Base-by-base conservation (phyloP, 805 yeast species). In the Nakazawaea ernobii region DNA sequence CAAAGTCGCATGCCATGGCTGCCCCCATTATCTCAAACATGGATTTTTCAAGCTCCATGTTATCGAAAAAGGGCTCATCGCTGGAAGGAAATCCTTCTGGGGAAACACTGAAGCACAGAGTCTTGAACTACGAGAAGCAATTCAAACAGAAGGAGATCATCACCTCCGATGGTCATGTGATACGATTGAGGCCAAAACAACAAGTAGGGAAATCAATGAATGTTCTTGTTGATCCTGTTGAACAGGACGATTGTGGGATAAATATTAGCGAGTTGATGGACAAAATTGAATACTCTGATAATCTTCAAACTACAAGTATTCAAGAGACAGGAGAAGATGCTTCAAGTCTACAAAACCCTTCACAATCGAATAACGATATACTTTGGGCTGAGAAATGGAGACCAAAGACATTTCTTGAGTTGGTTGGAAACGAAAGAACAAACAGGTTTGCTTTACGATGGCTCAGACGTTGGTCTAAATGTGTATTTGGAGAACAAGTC, bases 351-450 rank as follows among this genome's bases (percentile, higher is more conserved):
- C 6, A 11, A 14, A n/a, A 20, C 4, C 24, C 5, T 20, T 20
- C 24, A 20, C 24, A 20, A 20, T 5, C 5, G 9, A 26, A 4
- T 20, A 38, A 32, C 20, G 26, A 10, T 13, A 15, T 29, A 7
- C 39, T 74, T 29, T 65, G 75, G 80, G 78, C 82, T 2, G 92
- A 85, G 55, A 82, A 82, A 59, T 85, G 83, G 72, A 67, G 87
- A 51, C 89, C 92, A 0, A 63, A 61, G 35, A 66, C 61, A n/a
- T 84, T 82, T 63, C 55, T 83, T 30, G 89, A 85, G 52, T 66
- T 85, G 33, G 72, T 82, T 0, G 92, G 92, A 0, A 82, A 84
- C 51, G 92, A 85, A 54, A 65, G 72, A 37, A 70, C 80, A 0
- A 85, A 84, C 54, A 67, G 91, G 45, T 60, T 63, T 14, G 71